Evolutionary conservation across 306 rosid genomes (phyloP), one percentile per base, ranked within the genome.

Genomic region (Argentina anserina): DNA sequence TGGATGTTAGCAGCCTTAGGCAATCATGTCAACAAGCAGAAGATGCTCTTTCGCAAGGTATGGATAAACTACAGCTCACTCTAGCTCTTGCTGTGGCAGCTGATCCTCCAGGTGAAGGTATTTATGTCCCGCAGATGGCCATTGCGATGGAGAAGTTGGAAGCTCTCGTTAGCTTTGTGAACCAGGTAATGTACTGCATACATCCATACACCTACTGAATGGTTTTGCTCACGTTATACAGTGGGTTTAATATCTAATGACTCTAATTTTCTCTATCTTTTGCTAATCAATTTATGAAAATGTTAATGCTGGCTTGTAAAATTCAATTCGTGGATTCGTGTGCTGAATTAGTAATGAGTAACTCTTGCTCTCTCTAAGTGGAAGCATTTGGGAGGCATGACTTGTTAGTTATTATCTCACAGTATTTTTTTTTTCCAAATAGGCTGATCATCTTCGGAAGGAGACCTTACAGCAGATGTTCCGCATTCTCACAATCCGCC

Each of bases 21-120:
- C 86, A 88, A 70, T 86, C 97, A 47, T 94, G 97, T 77, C 87
- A 83, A 77, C 98, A 94, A 81, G 97, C 95, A 70, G 98, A 94
- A 84, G 98, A 94, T 67, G 98, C 98, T 21, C 89, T 94, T 63
- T 77, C 90, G 17, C 96, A 89, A 80, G 98, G 98, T 23, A 86
- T 86, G 95, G 91, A 88, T 37, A 94, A 87, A 76, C 96, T 94
- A 58, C 92, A 88, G 77, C 86, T 78, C 71, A 78, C 78, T 47
- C 84, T 94, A 45, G 85, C 87, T 23, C 87, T 85, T 6, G 67
- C 85, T 37, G 84, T 91, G 31, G 96, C 85, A 47, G 86, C 77
- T 49, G 88, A 90, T 65, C 86, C 76, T 64, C 66, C 79, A 8
- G 76, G 76, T 47, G 92, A 91, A 75, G 96, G 82, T 66, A 73